A percentile compares a stretch with the other conserved stretches of the same genome.
These are phyloP conservation scores for Trebouxia gelatinosa DNA, from an alignment of 163 green algal genomes.

Conservation along the genomic window DNA sequence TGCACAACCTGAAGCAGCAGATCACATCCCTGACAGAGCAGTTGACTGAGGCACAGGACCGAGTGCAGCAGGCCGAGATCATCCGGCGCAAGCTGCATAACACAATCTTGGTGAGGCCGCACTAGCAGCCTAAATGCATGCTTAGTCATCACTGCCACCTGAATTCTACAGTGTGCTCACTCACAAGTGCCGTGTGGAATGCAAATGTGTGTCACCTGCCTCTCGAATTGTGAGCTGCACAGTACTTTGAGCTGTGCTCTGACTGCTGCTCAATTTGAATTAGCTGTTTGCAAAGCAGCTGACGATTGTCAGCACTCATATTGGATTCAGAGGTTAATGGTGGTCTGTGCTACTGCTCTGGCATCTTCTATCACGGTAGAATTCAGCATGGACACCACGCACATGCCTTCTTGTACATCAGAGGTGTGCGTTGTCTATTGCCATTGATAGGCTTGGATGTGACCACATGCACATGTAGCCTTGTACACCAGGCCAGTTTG, in stretches of 20 bases:
- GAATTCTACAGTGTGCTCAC: not conserved
- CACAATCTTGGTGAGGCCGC: constrained; percentile 71
- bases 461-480: not conserved
- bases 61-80: constrained; percentile 75
- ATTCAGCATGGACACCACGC: too few species aligned
- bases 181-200: not conserved
- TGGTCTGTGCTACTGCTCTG: not conserved
- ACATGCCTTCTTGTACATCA: too few species aligned
- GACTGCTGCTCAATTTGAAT: not conserved
- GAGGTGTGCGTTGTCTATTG: not conserved
- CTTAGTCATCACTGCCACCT: not conserved
- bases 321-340: too few species aligned
- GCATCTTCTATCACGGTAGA: too few species aligned
- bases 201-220: not conserved
- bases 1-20: constrained; percentile 17
- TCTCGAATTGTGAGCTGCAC: not conserved
- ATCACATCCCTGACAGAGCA: constrained; percentile 27
- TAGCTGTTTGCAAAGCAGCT: too few species aligned
- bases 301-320: too few species aligned
- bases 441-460: not conserved
- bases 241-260: not conserved
- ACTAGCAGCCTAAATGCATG: not conserved
- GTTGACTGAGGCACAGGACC: constrained; percentile 53
- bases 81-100: constrained; percentile 90
- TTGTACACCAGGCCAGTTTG: not conserved